phyloP scores from a whole-genome alignment of 345 rosid genomes.

The Citropsis articulata region DNA sequence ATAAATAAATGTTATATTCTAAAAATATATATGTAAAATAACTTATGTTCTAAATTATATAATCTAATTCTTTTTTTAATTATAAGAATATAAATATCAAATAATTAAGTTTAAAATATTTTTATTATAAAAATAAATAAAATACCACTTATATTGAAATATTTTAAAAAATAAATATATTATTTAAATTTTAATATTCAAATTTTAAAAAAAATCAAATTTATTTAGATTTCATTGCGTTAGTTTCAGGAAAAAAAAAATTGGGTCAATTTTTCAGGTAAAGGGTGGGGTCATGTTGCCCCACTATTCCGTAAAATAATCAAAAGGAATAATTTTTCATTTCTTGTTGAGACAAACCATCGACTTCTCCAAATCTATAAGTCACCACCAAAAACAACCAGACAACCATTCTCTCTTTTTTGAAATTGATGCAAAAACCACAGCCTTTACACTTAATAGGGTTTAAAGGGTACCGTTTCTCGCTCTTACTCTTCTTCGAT shows the following conservation, averaged over 20 bases:
- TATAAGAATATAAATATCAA: no score
- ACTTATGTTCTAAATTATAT: no score
- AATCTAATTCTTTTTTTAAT: no score
- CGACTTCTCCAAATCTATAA: slow-evolving; percentile 2
- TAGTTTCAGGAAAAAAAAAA: not conserved
- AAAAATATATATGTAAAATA: no score
- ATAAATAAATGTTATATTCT: no score
- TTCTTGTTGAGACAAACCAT: slow-evolving; percentile 22
- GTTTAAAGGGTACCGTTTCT: not conserved
- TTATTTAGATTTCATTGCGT: no score
- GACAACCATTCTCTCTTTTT: not conserved
- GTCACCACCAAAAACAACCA: slow-evolving; percentile 17
- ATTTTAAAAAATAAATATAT: no score
- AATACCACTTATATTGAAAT: no score
- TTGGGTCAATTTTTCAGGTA: not conserved
- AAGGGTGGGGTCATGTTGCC: not conserved
- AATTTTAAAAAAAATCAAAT: no score
- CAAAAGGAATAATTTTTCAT: not conserved
- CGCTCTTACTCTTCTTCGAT: slow-evolving; percentile 10
- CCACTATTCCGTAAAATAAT: not conserved
- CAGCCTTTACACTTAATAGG: not conserved
- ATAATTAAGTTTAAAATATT: no score
- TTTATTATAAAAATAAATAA: no score
- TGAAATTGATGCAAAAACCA: slow-evolving; percentile 13
- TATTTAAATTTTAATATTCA: no score